Conservation (phyloP, 106 monocot genomes). For the Hemerocallis citrina region DNA sequence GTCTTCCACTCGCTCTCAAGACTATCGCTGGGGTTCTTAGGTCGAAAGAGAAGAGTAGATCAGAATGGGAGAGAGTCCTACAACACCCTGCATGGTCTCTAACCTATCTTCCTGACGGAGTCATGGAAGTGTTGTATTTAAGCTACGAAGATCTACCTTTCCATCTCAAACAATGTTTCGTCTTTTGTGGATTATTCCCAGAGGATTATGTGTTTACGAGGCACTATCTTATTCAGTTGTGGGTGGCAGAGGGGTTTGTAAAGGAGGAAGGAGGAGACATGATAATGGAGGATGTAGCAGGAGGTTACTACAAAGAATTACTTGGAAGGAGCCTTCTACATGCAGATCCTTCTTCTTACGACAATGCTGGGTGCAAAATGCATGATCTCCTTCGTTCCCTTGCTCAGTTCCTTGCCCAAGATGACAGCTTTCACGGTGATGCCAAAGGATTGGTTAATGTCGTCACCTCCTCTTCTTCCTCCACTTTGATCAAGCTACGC, state of each 20-base stretch:
- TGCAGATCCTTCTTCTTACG: neutral
- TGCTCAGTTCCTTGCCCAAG: constrained; percentile 12
- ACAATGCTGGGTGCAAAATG: constrained; percentile 13
- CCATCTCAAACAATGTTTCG: constrained; percentile 37
- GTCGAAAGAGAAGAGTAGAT: neutral
- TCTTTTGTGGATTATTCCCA: constrained; percentile 16
- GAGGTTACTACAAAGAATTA: constrained; percentile 22
- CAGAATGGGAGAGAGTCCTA: constrained; percentile 25
- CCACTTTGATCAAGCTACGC: neutral
- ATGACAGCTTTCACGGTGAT: constrained; percentile 9
- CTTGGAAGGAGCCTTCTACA: constrained; percentile 19
- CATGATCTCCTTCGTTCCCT: constrained; percentile 22
- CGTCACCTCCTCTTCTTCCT: neutral
- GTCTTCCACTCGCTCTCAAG: constrained; percentile 18
- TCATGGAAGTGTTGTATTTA: constrained; percentile 18
- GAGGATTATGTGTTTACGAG: neutral
- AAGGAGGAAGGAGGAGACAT: neutral
- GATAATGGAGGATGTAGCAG: constrained; percentile 16
- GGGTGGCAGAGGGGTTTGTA: constrained; percentile 26
- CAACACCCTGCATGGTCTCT: constrained; percentile 10
- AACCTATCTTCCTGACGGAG: constrained; percentile 13
- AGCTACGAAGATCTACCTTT: constrained; percentile 34
- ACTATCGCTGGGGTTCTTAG: constrained; percentile 9
- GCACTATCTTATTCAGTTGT: neutral
- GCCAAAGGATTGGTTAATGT: neutral